Percentiles rank a stretch among this genome's conserved stretches.
Evolutionary conservation across 1,284 basidiomycete genomes (phyloP).

Genomic region (Exobasidium rhododendri): DNA sequence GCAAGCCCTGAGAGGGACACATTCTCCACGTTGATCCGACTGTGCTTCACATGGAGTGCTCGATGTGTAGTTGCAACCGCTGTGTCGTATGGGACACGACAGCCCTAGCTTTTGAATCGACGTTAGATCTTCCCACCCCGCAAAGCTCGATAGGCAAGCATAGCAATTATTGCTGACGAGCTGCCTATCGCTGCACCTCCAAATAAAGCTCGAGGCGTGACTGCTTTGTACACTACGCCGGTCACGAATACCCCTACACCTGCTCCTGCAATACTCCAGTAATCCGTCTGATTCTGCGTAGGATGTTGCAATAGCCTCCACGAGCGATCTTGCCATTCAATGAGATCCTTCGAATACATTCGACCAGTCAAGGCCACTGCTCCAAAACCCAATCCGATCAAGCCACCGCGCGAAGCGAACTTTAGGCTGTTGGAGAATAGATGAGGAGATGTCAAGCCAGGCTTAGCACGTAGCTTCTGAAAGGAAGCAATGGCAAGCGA

Average conservation of each 20-base stretch:
- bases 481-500: background rate
- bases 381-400: conserved; percentile 4
- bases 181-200: conserved; percentile 5
- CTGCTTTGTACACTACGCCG: background rate
- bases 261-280: conserved; percentile 8
- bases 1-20: too few relatives aligned
- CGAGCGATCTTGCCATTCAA: conserved; percentile 12
- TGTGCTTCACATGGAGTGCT: too few relatives aligned
- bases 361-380: background rate
- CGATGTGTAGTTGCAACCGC: too few relatives aligned
- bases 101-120: too few relatives aligned
- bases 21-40: too few relatives aligned
- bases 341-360: background rate
- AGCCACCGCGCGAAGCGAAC: background rate
- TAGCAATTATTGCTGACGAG: background rate
- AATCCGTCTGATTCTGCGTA: conserved; percentile 5
- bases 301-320: background rate
- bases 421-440: background rate
- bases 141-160: background rate
- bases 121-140: too few relatives aligned
- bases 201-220: background rate
- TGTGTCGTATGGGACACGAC: too few relatives aligned
- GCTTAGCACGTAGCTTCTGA: background rate
- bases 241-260: background rate
- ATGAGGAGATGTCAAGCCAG: background rate